Evolutionary conservation across 164 flowering plant species (phyloP).

Genomic region (Amborella trichopoda): DNA sequence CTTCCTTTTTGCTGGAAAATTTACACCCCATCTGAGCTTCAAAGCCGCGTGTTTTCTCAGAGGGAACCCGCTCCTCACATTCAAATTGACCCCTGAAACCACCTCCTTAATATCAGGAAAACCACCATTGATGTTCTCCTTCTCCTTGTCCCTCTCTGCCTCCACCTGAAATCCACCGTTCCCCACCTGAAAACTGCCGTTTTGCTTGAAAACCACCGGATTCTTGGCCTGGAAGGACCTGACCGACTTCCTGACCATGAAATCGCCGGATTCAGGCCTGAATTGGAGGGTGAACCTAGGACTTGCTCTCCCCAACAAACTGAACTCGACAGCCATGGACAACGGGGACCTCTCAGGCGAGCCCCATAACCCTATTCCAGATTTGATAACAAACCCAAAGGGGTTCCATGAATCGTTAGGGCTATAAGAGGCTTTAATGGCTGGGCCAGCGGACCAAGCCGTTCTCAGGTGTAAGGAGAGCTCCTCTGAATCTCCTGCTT

Average conservation of each 20-base stretch:
- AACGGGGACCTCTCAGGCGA: conserved; percentile 62
- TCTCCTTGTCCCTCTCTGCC: conserved; percentile 8
- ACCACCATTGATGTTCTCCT: background rate
- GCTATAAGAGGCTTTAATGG: conserved; percentile 47
- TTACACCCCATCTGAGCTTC: conserved; percentile 59
- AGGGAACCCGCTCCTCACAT: conserved; percentile 46
- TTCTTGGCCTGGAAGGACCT: conserved; percentile 3
- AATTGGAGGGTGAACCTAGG: conserved; percentile 32
- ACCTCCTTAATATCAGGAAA: conserved; percentile 11
- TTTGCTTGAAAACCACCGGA: conserved; percentile 4
- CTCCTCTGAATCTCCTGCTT: conserved; percentile 33
- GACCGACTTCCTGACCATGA: conserved; percentile 33
- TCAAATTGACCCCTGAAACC: conserved; percentile 34
- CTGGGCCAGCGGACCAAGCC: conserved; percentile 36
- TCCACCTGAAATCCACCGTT: conserved; percentile 17
- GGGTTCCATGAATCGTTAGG: conserved; percentile 10
- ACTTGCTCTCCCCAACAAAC: conserved; percentile 18
- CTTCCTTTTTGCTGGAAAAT: conserved; percentile 17
- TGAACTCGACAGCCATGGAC: conserved; percentile 36
- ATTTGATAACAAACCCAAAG: conserved; percentile 46
- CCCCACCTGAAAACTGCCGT: conserved; percentile 10
- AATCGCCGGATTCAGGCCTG: conserved; percentile 43
- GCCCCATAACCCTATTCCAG: conserved; percentile 54
- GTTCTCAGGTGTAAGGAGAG: conserved; percentile 51
- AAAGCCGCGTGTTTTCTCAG: conserved; percentile 27